A percentile compares a stretch with the other conserved stretches of the same genome.
These are phyloP conservation scores for Candida stauntonica DNA, from an alignment of 805 yeast species.

Conservation along the genomic window DNA sequence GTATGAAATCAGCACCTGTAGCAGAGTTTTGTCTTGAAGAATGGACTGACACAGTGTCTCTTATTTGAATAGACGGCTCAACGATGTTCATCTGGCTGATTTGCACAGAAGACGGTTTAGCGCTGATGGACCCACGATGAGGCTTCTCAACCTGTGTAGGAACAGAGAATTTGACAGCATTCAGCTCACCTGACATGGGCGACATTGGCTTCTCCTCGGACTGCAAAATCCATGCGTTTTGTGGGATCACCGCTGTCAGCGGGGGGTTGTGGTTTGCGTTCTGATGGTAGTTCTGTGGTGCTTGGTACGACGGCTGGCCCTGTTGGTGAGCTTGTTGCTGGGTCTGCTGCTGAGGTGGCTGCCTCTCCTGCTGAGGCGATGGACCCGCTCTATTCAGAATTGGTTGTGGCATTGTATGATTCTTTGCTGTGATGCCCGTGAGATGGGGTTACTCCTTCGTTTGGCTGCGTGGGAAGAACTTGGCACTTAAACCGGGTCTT, in stretches of 20 bases:
- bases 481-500: not conserved
- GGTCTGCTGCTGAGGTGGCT: not conserved
- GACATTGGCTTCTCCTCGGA: conserved; percentile 11
- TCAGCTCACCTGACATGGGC: conserved; percentile 6
- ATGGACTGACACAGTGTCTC: conserved; percentile 12
- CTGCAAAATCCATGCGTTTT: not conserved
- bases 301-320: not conserved
- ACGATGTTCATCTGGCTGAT: conserved; percentile 14
- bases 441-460: no score
- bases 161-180: conserved; percentile 43
- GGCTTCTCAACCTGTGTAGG: conserved; percentile 38
- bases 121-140: conserved; percentile 55
- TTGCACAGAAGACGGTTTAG: conserved; percentile 43
- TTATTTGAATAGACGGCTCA: conserved; percentile 8
- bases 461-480: no score
- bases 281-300: not conserved
- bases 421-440: not conserved
- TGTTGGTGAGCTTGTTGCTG: not conserved
- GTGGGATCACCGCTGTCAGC: not conserved
- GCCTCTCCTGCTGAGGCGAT: not conserved
- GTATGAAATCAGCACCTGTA: conserved; percentile 21
- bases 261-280: conserved; percentile 1
- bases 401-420: conserved; percentile 12
- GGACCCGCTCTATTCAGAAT: conserved; percentile 14
- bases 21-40: conserved; percentile 29